A percentile compares a stretch with the other conserved stretches of the same genome.
Conservation (phyloP, 2,329 filamentous ascomycete species). For the Aspergillus fumigatiaffinis region DNA sequence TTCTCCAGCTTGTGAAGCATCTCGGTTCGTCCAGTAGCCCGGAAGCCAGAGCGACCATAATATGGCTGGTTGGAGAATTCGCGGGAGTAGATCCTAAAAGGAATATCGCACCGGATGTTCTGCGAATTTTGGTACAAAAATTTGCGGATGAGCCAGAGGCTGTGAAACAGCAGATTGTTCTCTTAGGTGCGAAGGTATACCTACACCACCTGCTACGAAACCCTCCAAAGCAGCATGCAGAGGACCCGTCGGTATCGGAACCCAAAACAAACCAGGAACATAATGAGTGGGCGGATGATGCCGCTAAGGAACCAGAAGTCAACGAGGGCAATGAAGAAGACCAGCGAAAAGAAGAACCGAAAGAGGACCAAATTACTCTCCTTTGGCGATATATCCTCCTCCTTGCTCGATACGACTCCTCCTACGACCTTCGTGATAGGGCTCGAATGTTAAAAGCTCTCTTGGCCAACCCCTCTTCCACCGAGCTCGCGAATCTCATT, state of each 20-base stretch:
- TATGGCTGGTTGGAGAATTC: conserved; percentile 97
- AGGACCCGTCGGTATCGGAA: conserved; percentile 21
- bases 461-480: conserved; percentile 67
- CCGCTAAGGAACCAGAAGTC: conserved; percentile 8
- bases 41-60: conserved; percentile 85
- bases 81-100: conserved; percentile 73
- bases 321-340: conserved; percentile 22
- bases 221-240: conserved; percentile 29
- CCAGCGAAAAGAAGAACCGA: conserved; percentile 27
- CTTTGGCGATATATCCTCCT: conserved; percentile 83
- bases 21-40: conserved; percentile 84
- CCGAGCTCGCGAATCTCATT: conserved; percentile 83
- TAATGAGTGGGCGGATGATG: conserved; percentile 31
- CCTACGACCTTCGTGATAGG: conserved; percentile 90
- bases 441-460: conserved; percentile 84
- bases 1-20: conserved; percentile 84
- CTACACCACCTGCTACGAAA: conserved; percentile 70
- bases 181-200: conserved; percentile 95
- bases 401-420: conserved; percentile 86
- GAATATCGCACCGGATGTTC: conserved; percentile 88
- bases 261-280: conserved; percentile 22
- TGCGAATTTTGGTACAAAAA: conserved; percentile 80
- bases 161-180: conserved; percentile 84
- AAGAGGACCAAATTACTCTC: conserved; percentile 62
- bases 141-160: conserved; percentile 80